Evolutionary conservation across 2,329 filamentous ascomycete species (phyloP).

Genomic region (Diaporthe nobilis): DNA sequence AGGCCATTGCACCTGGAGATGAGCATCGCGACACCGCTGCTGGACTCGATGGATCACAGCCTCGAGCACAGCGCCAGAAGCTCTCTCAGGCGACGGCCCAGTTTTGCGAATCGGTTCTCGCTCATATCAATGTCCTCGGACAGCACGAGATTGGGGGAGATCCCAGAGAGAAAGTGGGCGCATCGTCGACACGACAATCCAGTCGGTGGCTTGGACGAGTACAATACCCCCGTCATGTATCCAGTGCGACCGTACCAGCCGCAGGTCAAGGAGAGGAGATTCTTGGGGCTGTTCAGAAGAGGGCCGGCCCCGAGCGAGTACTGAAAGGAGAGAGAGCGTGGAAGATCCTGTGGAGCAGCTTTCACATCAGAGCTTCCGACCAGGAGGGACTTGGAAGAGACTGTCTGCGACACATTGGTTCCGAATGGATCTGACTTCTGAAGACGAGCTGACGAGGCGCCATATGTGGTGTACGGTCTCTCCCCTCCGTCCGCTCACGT

Average conservation of each 20-base stretch:
- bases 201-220: constrained; percentile 45
- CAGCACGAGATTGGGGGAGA: constrained; percentile 54
- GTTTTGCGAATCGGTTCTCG: constrained; percentile 47
- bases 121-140: constrained; percentile 49
- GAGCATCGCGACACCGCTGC: constrained; percentile 34
- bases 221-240: constrained; percentile 50
- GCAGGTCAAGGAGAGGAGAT: constrained; percentile 47
- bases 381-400: background rate
- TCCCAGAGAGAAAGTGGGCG: constrained; percentile 50
- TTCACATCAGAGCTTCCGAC: background rate
- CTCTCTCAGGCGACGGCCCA: constrained; percentile 35
- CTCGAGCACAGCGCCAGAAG: constrained; percentile 26
- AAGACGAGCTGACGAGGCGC: background rate
- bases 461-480: background rate
- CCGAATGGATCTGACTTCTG: background rate
- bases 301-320: background rate
- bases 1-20: constrained; percentile 7
- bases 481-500: background rate
- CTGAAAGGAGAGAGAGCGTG: background rate
- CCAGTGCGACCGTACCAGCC: constrained; percentile 50
- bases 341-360: background rate
- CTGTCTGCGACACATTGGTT: no score
- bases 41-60: constrained; percentile 30
- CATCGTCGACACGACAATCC: constrained; percentile 28
- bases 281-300: constrained; percentile 49